Evolutionary conservation across 805 yeast species (phyloP).

Genomic region (Schwanniomyces yamadae): DNA sequence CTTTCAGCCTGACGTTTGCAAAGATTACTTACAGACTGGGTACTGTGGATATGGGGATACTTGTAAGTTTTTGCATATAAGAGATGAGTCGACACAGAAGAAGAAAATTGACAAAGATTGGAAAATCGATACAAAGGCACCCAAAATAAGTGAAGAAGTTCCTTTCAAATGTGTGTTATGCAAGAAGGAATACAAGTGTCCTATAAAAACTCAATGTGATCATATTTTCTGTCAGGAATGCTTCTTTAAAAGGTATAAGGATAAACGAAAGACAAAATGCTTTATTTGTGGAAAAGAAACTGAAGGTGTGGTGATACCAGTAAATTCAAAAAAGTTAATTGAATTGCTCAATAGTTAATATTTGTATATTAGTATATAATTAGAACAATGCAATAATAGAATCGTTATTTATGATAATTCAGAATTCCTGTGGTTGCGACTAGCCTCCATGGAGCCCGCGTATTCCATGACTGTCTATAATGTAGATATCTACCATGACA

Average conservation of each 20-base stretch:
- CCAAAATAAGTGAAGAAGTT: slow-evolving; percentile 16
- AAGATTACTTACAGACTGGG: slow-evolving; percentile 87
- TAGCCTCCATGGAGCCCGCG: too few species aligned
- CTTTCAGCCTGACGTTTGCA: slow-evolving; percentile 91
- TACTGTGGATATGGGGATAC: slow-evolving; percentile 97
- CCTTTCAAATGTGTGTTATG: slow-evolving; percentile 69
- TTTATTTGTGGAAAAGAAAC: slow-evolving; percentile 60
- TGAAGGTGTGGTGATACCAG: slow-evolving; percentile 57
- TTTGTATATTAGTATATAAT: too few species aligned
- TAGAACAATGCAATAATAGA: too few species aligned
- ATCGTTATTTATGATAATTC: too few species aligned
- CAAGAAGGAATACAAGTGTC: slow-evolving; percentile 49
- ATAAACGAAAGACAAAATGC: slow-evolving; percentile 44
- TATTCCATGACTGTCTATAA: too few species aligned
- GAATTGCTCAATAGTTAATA: not conserved
- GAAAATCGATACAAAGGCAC: slow-evolving; percentile 44
- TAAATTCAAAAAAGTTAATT: slow-evolving; percentile 34
- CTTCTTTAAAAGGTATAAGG: slow-evolving; percentile 48
- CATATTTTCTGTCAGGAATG: slow-evolving; percentile 68
- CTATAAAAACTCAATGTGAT: slow-evolving; percentile 58
- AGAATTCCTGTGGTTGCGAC: too few species aligned
- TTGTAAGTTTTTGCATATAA: slow-evolving; percentile 87
- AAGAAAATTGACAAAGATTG: slow-evolving; percentile 69
- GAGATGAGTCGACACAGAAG: slow-evolving; percentile 80
- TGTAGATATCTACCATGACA: too few species aligned